Evolutionary conservation across 805 yeast genomes (phyloP).

Genomic region (Ogataea kodamae): DNA sequence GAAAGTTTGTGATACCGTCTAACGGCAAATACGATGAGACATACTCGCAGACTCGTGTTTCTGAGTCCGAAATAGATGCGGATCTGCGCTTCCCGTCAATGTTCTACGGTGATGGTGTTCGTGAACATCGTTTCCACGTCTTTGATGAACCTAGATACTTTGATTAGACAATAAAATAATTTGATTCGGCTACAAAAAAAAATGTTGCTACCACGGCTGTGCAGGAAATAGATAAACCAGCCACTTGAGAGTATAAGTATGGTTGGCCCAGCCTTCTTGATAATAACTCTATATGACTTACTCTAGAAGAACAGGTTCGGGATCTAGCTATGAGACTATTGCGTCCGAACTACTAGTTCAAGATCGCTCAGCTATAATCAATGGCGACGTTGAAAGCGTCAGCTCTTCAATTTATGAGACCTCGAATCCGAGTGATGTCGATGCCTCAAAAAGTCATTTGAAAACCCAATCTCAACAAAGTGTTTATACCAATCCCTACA

Average conservation of each 20-base stretch:
- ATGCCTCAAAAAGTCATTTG: background rate
- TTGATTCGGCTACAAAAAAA: too few relatives aligned
- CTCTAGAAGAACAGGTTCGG: background rate
- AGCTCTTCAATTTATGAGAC: conserved; percentile 7
- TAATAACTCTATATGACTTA: conserved; percentile 1
- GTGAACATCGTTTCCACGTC: conserved; percentile 92
- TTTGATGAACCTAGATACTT: conserved; percentile 91
- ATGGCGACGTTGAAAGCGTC: conserved; percentile 4
- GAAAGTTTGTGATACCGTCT: conserved; percentile 76
- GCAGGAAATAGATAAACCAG: conserved; percentile 11
- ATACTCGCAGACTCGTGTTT: conserved; percentile 42
- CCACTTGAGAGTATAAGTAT: conserved; percentile 6
- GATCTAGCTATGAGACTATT: conserved; percentile 7
- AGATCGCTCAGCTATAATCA: conserved; percentile 6
- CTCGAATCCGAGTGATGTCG: conserved; percentile 1
- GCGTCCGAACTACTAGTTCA: conserved; percentile 6
- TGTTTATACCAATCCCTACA: conserved; percentile 5
- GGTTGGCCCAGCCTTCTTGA: background rate
- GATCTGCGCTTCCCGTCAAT: conserved; percentile 71
- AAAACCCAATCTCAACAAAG: background rate
- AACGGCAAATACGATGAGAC: conserved; percentile 23
- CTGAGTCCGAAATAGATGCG: conserved; percentile 53
- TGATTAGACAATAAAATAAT: conserved; percentile 24
- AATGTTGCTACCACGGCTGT: too few relatives aligned
- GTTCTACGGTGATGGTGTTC: conserved; percentile 86